Percentiles rank a stretch among this genome's conserved stretches.
phyloP scores from a whole-genome alignment of 108 stramenopile species.

The Ochromonas danica region DNA sequence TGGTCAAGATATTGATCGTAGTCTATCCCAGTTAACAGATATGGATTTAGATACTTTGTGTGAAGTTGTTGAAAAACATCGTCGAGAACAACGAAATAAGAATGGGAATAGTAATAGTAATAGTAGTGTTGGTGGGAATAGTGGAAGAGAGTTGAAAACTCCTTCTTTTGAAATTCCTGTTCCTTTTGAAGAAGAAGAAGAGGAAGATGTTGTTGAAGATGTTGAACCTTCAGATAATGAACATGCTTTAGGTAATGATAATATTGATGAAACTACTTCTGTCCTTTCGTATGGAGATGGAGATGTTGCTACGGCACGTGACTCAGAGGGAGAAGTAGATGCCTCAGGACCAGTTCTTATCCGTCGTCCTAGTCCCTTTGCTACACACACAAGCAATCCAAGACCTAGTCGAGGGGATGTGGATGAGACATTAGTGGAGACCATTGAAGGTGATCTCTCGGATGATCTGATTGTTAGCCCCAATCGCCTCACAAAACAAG shows the following conservation, averaged over 20 bases:
- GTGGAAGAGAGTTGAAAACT: too few relatives aligned
- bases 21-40: neutral
- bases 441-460: too few relatives aligned
- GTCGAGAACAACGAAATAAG: neutral
- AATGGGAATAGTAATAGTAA: neutral
- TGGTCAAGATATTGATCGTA: neutral
- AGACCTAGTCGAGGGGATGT: too few relatives aligned
- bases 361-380: too few relatives aligned
- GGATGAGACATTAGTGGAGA: too few relatives aligned
- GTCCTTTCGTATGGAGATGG: constrained; percentile 20
- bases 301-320: neutral
- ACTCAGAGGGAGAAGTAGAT: neutral
- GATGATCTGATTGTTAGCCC: too few relatives aligned
- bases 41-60: neutral
- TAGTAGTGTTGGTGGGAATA: too few relatives aligned
- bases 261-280: constrained; percentile 24
- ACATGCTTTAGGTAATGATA: neutral
- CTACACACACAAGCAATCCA: too few relatives aligned
- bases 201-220: neutral
- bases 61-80: neutral
- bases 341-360: neutral
- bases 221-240: neutral
- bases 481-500: too few relatives aligned
- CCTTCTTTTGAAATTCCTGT: too few relatives aligned
- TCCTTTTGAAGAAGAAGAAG: neutral